Evolutionary conservation across 208 protist species (phyloP), one percentile per base, ranked within the genome.

Genomic region (Leishmania guyanensis): DNA sequence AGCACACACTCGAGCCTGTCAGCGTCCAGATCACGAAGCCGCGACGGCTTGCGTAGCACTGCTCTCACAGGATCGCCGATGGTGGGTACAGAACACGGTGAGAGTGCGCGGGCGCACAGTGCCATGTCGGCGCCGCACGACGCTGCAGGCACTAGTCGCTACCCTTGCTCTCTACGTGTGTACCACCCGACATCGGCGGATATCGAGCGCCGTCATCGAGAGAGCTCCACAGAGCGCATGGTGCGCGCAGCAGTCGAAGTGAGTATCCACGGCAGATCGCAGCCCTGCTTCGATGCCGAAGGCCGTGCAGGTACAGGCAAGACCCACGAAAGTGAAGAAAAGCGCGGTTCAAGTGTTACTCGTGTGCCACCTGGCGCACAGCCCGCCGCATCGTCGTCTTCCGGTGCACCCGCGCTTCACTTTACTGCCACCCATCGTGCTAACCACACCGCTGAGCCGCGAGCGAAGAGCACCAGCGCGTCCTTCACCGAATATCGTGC

Each of bases 171-270:
- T 33, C 22, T 39, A 39, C 68, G 20, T 53, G 33, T 9, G 50
- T 73, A 17, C 43, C 14, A 39, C 72, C 51, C 50, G 51, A 4
- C 20, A 12, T 17, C 53, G 5, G 14, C 16, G 72, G 17, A 39
- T 51, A 73, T 26, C 26, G 51, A 16, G 51, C 16, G 3, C 51
- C 8, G 29, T 22, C 48, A 36, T 3, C 72, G 72, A 8, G 51
- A 76, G 22, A 60, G 62, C 54, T 75, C 75, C 1, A 39, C 50
- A 46, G 58, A 46, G 48, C 75, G 81, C 33, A 85, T 85, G 81
- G 65, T 68, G 6, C 69, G 69, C 33, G 81, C 70, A 1, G 81
- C 81, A 6, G 79, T 48, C 8, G 69, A 58, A 22, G 56, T 50
- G 56, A 50, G 33, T 58, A 22, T 58, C 29, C 72, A 14, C 33